Base-by-base conservation (phyloP, 306 rosid species). In the Lathyrus sativus region DNA sequence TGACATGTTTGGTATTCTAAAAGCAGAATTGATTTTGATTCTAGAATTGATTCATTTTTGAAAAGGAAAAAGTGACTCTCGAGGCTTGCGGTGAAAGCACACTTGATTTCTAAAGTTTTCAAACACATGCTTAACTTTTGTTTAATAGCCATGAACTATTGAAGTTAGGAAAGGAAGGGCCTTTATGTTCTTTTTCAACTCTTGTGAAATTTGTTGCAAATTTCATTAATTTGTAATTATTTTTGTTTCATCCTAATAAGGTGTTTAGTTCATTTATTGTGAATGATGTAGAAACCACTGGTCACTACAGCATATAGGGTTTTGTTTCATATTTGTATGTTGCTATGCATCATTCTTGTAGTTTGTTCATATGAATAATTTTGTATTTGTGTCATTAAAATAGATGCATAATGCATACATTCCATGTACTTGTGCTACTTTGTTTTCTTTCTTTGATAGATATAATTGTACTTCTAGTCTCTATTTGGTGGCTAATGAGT, bases 341-440 rank as follows among this genome's bases (percentile, higher is more conserved):
- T 50, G 29, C 5, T 72, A 24, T 50, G 45, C 54, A 10, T 62
- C 43, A 22, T 62, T 72, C 64, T 50, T 57, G 53, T 72, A 50
- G 33, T 62, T 15, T 72, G 53, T 38, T 12, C 62, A 14, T 14
- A 6, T 48, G 29, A 46, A 46, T 45, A 43, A 10, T 26, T 26
- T 26, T 45, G 38, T 71, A 7, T 37, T 28, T 14, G 11, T 11
- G 60, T 14, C 7, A 10, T 49, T 35, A n/a, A 10, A 54, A 24
- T 55, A 9, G 29, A 28, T 43, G 65, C 15, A 31, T 55, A 2
- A 24, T 28, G 19, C 39, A 10, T 44, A 2, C 28, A 44, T 18
- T 26, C 28, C 24, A 12, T 18, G 15, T 18, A 33, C 17, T 43
- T 24, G 9, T 17, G 59, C 22, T 65, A 55, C 10, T 53, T 3